These are phyloP conservation scores for Ophiocordyceps camponoti-saundersi DNA, from an alignment of 2,329 filamentous ascomycete genomes.

Conservation along the genomic window DNA sequence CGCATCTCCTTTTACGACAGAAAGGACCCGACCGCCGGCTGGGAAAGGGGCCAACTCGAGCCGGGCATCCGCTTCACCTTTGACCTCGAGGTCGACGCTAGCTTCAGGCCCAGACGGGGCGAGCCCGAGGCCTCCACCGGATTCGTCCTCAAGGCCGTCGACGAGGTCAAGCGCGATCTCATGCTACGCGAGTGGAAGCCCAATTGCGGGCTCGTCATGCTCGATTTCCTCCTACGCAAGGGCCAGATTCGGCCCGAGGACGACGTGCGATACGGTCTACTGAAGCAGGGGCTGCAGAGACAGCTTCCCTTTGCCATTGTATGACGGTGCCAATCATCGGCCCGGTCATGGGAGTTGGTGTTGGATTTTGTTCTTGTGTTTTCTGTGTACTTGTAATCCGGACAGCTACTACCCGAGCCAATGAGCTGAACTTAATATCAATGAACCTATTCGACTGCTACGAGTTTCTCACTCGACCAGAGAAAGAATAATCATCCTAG, in stretches of 20 bases:
- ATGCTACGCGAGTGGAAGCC: constrained; percentile 16
- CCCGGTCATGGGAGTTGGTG: background rate
- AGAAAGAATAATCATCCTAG: too few species aligned
- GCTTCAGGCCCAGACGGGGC: constrained; percentile 7
- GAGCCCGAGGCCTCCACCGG: constrained; percentile 12
- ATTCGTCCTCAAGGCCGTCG: constrained; percentile 11
- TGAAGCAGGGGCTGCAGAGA: constrained; percentile 9
- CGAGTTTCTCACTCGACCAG: too few species aligned
- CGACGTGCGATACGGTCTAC: constrained; percentile 7
- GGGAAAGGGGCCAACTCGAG: constrained; percentile 16
- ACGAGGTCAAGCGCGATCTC: constrained; percentile 13
- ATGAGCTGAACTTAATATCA: too few species aligned
- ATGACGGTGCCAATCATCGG: background rate
- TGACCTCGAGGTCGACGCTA: constrained; percentile 13
- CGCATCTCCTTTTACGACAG: constrained; percentile 17
- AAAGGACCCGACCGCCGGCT: constrained; percentile 13
- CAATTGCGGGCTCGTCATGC: constrained; percentile 21
- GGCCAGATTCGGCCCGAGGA: constrained; percentile 9
- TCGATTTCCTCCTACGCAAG: constrained; percentile 17
- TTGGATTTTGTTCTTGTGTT: background rate
- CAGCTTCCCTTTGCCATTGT: constrained; percentile 10
- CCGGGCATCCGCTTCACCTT: constrained; percentile 20
- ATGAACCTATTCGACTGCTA: too few species aligned
- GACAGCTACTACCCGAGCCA: too few species aligned
- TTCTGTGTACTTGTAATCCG: too few species aligned